Base-by-base conservation (phyloP, 2,329 filamentous ascomycete genomes). In the Aspergillus terreus region DNA sequence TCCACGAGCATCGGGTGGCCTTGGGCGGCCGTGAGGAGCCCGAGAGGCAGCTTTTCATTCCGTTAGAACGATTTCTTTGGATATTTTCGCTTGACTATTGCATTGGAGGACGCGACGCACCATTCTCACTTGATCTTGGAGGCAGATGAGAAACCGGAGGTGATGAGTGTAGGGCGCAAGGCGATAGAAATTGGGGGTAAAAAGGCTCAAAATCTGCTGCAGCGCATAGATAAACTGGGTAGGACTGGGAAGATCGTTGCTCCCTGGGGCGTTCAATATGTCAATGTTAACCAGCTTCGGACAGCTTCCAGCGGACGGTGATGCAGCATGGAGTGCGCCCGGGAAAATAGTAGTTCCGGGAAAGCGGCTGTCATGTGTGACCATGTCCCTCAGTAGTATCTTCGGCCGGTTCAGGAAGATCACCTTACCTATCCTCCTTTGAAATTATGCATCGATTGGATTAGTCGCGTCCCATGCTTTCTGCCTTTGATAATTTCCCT, bases 1-100 rank as follows among this genome's bases (percentile, higher is more conserved):
- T 96, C 92, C 60, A 96, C 92, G 51, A 96, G 86, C 88, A 96
- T 97, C 4, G 94, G 92, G 71, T 96, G 90, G 81, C 94, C 94
- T 79, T 96, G 92, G 60, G 94, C 92, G 64, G 92, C 92, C 66
- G 90, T 97, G 57, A 99, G 82, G 46, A 99, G 86, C 67, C 92
- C 91, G 51, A 86, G 71, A 47, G 83, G 83, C 48, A 86, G 77
- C 83, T 85, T 6, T 30, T 30, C 3, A 30, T 30, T 11, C 7
- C 7, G 27, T 30, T 30, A 30, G 27, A 30, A 10, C 1, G 27
- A 6, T 30, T 30, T 9, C 9, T 30, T 30, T 9, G 7, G 4
- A 4, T 27, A 27, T 9, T 10, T 9, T 3, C 27, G 6, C n/a
- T n/a, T 38, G 14, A 10, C 14, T 4, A 11, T 15, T 38, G 35